phyloP scores from a whole-genome alignment of 176 grass and related monocot genomes.

The Triticum timopheevii region DNA sequence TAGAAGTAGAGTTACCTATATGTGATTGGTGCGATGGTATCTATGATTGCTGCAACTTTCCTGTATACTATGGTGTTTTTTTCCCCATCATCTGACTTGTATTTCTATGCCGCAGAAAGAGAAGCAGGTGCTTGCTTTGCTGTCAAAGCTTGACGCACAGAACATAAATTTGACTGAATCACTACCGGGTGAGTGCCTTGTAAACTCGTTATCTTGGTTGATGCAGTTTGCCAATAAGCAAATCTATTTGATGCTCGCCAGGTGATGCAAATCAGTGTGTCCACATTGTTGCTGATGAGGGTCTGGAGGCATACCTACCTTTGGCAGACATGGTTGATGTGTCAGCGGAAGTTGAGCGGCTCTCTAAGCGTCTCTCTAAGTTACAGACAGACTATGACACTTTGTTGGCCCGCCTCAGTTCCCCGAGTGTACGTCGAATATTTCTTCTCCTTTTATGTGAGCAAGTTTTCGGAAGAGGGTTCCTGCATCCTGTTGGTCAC shows the following conservation, averaged over 20 bases:
- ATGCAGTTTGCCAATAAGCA: conserved; percentile 4
- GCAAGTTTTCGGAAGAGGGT: not conserved
- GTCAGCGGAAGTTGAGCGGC: conserved; percentile 75
- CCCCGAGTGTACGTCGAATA: conserved; percentile 51
- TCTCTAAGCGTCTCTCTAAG: conserved; percentile 88
- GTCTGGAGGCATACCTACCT: conserved; percentile 87
- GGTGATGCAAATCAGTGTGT: conserved; percentile 89
- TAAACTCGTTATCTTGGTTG: not conserved
- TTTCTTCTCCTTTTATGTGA: not conserved
- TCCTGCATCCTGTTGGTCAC: not conserved
- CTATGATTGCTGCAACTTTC: not conserved
- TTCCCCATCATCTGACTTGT: not conserved
- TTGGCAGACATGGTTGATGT: conserved; percentile 94
- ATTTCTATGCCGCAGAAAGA: conserved; percentile 52
- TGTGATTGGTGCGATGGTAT: not conserved
- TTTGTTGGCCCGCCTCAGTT: conserved; percentile 73
- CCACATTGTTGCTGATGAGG: conserved; percentile 86
- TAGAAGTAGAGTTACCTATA: not conserved
- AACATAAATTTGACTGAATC: conserved; percentile 72
- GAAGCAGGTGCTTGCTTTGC: conserved; percentile 76
- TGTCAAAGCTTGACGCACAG: conserved; percentile 82
- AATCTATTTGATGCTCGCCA: conserved; percentile 16
- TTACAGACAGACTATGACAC: conserved; percentile 91
- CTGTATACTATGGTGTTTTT: not conserved
- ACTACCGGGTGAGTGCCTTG: conserved; percentile 55